A percentile compares a stretch with the other conserved stretches of the same genome.
phyloP scores from a whole-genome alignment of 2,329 filamentous ascomycete species.

The Xylaria sp. region DNA sequence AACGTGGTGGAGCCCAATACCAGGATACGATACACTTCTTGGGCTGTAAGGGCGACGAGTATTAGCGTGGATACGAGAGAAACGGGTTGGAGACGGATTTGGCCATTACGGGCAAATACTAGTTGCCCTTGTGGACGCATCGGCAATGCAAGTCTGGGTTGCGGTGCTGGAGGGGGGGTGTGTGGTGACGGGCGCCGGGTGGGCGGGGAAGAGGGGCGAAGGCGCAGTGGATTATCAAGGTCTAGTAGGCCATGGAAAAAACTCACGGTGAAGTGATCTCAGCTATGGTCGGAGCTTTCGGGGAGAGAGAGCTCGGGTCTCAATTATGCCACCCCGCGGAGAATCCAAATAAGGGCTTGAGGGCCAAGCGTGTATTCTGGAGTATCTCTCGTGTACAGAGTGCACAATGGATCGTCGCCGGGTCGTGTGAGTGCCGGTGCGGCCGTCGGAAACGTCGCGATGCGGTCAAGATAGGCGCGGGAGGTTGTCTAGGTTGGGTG shows the following conservation, averaged over 20 bases:
- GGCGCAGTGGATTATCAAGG: conserved; percentile 43
- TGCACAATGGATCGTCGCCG: conserved; percentile 48
- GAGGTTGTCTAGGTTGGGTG: conserved; percentile 25
- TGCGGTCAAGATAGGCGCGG: conserved; percentile 30
- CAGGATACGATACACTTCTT: conserved; percentile 49
- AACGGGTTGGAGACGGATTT: conserved; percentile 4
- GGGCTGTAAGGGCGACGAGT: conserved; percentile 38
- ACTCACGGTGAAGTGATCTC: conserved; percentile 43
- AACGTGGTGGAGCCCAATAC: conserved; percentile 44
- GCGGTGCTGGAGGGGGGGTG: conserved; percentile 11
- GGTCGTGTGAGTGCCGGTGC: conserved; percentile 43
- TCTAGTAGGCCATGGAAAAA: conserved; percentile 24
- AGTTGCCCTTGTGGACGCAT: conserved; percentile 15
- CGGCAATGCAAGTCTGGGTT: conserved; percentile 16
- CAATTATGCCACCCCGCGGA: conserved; percentile 41
- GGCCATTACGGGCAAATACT: conserved; percentile 14
- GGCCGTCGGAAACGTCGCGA: conserved; percentile 44
- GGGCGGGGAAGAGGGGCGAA: conserved; percentile 50
- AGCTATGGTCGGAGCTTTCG: conserved; percentile 38
- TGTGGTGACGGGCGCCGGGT: conserved; percentile 32
- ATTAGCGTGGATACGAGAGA: conserved; percentile 38
- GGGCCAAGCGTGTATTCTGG: conserved; percentile 37
- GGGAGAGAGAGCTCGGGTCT: conserved; percentile 32
- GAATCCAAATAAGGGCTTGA: conserved; percentile 41
- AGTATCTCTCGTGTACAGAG: conserved; percentile 40